Base-by-base conservation (phyloP, 306 rosid species). In the Trichosanthes cucumerina region DNA sequence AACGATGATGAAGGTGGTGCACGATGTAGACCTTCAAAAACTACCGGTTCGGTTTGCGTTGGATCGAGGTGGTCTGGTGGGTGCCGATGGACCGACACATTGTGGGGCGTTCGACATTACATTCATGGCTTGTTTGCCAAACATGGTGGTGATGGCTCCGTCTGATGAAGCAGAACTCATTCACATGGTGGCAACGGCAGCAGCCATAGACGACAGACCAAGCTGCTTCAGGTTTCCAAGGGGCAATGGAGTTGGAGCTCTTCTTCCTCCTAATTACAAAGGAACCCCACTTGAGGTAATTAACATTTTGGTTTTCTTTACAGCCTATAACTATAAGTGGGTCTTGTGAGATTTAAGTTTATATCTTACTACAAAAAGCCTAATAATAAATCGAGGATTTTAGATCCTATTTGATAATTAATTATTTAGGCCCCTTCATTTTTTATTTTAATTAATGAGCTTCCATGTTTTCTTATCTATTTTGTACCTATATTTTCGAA, bases 71-170 rank as follows among this genome's bases (percentile, higher is more conserved):
- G 98, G 96, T 72, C 82, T 93, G 81, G 98, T 91, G 31, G 98
- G 98, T 23, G 95, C 93, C 9, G 98, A 93, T 82, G 98, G 98
- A 60, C 97, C 98, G 57, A 93, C 98, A 13, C 98, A 93, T 75
- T 93, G 97, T 10, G 98, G 98, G 65, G 97, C 97, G 52, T 93
- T 93, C 81, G 97, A 93, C 53, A 83, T 91, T 43, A 75, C 93
- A 23, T 93, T 84, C 89, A 91, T 91, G 97, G 96, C 97, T 77
- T 91, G 97, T 82, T 84, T 93, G 85, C 97, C 98, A 21, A 93
- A 91, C 85, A 93, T 93, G 97, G 89, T 93, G 84, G 97, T 91
- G 69, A 93, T 93, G 98, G 98, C 98, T 75, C 96, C 98, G n/a
- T 91, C 93, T 21, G 96, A 91, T 82, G 98, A 93, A 82, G 92